Base-by-base conservation (phyloP, 768 basidiomycete species). In the Artomyces pyxidatus region DNA sequence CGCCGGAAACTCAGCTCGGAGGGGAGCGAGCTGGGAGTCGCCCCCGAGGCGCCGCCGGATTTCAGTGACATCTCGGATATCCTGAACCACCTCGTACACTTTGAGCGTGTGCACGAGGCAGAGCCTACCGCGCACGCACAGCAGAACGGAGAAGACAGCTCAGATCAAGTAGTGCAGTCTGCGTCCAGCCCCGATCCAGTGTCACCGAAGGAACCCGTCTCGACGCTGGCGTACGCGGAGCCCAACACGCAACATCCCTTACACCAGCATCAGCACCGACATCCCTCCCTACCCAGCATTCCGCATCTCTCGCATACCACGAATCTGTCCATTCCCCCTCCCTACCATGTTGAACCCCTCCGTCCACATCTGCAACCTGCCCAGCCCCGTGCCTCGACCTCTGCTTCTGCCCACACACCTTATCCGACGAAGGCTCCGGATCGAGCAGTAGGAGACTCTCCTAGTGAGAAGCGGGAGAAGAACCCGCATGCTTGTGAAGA, bases 41-140 rank as follows among this genome's bases (percentile, higher is more conserved):
- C 42, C 19, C 70, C 79, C 26, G 25, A 82, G 79, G 59, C 85
- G 83, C 61, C 51, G 48, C 72, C 77, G 38, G 85, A 88, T 58
- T 78, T 89, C 51, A 80, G 75, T 60, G 87, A 88, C 58, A 88
- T 88, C 42, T 67, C 88, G 45, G 87, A 89, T 57, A 87, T 88
- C 48, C 65, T 89, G 48, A 82, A 75, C 59, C 85, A 88, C 56
- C 75, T 87, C 30, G 80, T 78, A 4, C 81, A 82, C 51, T 84
- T 89, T 50, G 85, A 81, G 52, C 70, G 77, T 19, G 74, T 76
- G 47, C 63, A 76, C 4, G 70, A 71, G 11, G 1, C 37, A 17
- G 19, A 48, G 22, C 41, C 26, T 21, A 29, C 38, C 11, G 53
- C n/a, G 21, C 41, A 50, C 23, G 48, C 43, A 5, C 0, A 41